Conservation (phyloP, 1,284 basidiomycete genomes). For the Tylopilus sp. region DNA sequence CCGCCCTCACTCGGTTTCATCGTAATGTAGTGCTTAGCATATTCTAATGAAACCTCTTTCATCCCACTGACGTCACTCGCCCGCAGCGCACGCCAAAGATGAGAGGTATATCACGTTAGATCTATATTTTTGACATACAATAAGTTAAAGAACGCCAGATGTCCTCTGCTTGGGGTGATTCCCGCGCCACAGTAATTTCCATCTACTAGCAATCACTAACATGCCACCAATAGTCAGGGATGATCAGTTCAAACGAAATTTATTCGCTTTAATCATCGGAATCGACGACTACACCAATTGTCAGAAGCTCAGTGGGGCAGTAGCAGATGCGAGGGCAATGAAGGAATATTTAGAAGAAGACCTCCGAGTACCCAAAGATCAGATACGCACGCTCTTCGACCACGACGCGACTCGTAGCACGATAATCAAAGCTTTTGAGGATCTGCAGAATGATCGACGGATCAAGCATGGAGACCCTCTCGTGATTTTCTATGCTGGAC, state of each 20-base stretch:
- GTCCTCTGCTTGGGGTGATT: too few species aligned
- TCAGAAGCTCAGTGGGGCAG: constrained; percentile 66
- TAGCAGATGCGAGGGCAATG: constrained; percentile 65
- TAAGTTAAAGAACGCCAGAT: too few species aligned
- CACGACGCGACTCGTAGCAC: constrained; percentile 62
- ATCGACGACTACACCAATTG: constrained; percentile 67
- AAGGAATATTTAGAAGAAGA: constrained; percentile 61
- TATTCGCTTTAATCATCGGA: constrained; percentile 68
- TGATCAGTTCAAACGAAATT: neutral
- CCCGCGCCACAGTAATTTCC: too few species aligned
- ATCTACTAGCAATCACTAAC: neutral
- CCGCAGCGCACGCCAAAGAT: too few species aligned
- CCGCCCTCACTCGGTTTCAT: too few species aligned
- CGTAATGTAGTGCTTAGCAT: too few species aligned
- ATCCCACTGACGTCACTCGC: too few species aligned
- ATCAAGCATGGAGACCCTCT: constrained; percentile 69
- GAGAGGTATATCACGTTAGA: too few species aligned
- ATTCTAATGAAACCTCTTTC: too few species aligned
- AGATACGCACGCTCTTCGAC: constrained; percentile 64
- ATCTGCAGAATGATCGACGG: constrained; percentile 62
- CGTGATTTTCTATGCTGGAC: constrained; percentile 72
- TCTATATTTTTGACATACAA: too few species aligned
- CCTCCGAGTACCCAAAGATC: constrained; percentile 62
- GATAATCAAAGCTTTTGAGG: constrained; percentile 63
- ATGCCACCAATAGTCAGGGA: neutral